Evolutionary conservation across 2,329 filamentous ascomycete species (phyloP), one percentile per base, ranked within the genome.

Genomic region (Clarireedia monteithiana): DNA sequence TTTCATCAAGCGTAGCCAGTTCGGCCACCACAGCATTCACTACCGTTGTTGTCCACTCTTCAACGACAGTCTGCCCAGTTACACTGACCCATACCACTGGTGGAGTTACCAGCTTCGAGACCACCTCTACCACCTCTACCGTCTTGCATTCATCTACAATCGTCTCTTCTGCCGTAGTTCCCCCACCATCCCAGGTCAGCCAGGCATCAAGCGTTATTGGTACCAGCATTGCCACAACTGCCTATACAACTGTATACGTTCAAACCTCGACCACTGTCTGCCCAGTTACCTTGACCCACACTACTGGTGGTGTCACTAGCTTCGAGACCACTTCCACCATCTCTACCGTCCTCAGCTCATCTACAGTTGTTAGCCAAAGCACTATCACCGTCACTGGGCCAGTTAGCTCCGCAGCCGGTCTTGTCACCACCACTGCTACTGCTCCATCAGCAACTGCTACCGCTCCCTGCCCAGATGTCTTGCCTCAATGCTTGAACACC

Each of bases 401-500:
- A 46, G 17, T 23, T 24, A 23, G n/a, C 12, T 17, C 23, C 12
- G 20, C 51, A 20, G 26, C 34, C 47, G 26, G 42, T 15, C 26
- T 40, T 34, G 27, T 45, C 4, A 20, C 20, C 55, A 42, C 14
- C 55, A 46, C 42, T 14, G 55, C 48, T 24, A 12, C 56, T 50
- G 45, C 54, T 26, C 15, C 42, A 23, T 23, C 52, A 17, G 56
- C 64, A 49, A 62, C 63, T 53, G 63, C 65, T 50, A 59, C 64
- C 49, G 62, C 64, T 51, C 62, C 65, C 54, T 60, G 59, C 62
- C 90, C 91, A 57, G 74, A 77, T 26, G 81, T 91, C 48, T 85
- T 96, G 50, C 91, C 92, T 61, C 83, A 83, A 69, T 97, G 92
- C 78, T 76, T 97, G 74, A 94, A 92, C 81, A 95, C 91, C 67